Conservation (phyloP, 106 monocot genomes). For the Dioscorea alata region DNA sequence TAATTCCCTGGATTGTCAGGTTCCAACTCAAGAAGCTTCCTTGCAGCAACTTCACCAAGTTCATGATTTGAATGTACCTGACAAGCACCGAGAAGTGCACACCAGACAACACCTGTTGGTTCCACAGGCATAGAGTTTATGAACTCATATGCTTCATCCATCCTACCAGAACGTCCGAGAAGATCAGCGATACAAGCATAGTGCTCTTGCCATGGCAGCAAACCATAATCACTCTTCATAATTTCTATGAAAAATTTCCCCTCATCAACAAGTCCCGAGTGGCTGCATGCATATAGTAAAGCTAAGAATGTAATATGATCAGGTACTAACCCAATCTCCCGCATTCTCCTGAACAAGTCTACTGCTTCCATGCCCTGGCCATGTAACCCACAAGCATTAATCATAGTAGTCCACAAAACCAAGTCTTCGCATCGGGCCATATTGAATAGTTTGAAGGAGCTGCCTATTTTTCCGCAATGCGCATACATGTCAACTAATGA, state of each 20-base stretch:
- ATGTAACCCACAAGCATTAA: slow-evolving; percentile 67
- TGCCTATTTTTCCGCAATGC: slow-evolving; percentile 47
- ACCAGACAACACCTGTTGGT: slow-evolving; percentile 68
- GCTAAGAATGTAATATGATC: slow-evolving; percentile 68
- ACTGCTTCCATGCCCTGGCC: slow-evolving; percentile 59
- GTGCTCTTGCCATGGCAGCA: slow-evolving; percentile 86
- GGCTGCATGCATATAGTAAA: slow-evolving; percentile 71
- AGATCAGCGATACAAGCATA: slow-evolving; percentile 79
- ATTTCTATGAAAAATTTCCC: slow-evolving; percentile 34
- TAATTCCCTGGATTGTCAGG: slow-evolving; percentile 78
- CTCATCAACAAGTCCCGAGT: slow-evolving; percentile 43
- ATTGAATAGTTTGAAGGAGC: slow-evolving; percentile 39
- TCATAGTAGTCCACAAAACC: slow-evolving; percentile 60
- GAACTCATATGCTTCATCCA: slow-evolving; percentile 68
- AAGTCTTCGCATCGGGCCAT: slow-evolving; percentile 35
- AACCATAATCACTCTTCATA: slow-evolving; percentile 30
- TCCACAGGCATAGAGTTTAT: slow-evolving; percentile 39
- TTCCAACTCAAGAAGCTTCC: slow-evolving; percentile 65
- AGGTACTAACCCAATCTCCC: slow-evolving; percentile 29
- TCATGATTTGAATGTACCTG: slow-evolving; percentile 36
- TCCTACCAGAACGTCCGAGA: slow-evolving; percentile 60
- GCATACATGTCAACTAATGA: slow-evolving; percentile 76
- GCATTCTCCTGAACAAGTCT: slow-evolving; percentile 36
- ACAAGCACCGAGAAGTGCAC: slow-evolving; percentile 78
- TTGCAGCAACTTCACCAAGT: slow-evolving; percentile 46